A percentile compares a stretch with the other conserved stretches of the same genome.
phyloP scores from a whole-genome alignment of 2,329 filamentous ascomycete genomes.

The Arthroderma uncinatum region DNA sequence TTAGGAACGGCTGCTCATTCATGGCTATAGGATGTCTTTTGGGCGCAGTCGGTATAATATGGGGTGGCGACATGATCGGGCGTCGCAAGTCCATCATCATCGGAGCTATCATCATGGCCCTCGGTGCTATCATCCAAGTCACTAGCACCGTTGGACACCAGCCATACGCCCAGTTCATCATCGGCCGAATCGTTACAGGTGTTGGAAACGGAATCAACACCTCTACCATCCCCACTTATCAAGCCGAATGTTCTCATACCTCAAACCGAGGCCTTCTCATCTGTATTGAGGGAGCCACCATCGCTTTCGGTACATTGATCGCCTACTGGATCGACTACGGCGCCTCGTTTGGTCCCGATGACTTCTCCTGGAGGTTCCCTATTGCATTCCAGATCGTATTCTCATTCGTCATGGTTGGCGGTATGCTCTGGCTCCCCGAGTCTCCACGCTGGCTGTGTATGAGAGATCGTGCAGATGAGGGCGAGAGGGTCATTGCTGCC shows the following conservation, averaged over 20 bases:
- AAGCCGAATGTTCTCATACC: constrained; percentile 39
- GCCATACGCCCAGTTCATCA: constrained; percentile 39
- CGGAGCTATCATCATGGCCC: constrained; percentile 39
- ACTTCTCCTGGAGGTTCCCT: constrained; percentile 36
- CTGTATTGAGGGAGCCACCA: constrained; percentile 42
- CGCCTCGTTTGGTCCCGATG: constrained; percentile 16
- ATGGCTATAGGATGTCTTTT: constrained; percentile 18
- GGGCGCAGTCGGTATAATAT: constrained; percentile 21
- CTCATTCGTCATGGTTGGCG: constrained; percentile 30
- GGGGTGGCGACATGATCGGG: constrained; percentile 20
- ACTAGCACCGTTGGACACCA: constrained; percentile 12
- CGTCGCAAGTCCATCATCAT: constrained; percentile 39
- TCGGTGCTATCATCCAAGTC: constrained; percentile 20
- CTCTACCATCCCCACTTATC: constrained; percentile 38
- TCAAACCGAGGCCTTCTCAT: constrained; percentile 47
- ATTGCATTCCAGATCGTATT: constrained; percentile 41
- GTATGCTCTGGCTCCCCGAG: constrained; percentile 29
- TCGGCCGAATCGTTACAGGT: constrained; percentile 39
- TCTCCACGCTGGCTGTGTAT: constrained; percentile 24
- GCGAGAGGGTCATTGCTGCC: constrained; percentile 35
- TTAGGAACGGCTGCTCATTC: neutral
- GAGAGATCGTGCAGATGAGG: constrained; percentile 32
- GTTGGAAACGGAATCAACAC: constrained; percentile 43
- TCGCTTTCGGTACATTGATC: constrained; percentile 37
- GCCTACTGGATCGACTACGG: constrained; percentile 38